Conservation (phyloP, 805 yeast species). For the Candida loeiensis region DNA sequence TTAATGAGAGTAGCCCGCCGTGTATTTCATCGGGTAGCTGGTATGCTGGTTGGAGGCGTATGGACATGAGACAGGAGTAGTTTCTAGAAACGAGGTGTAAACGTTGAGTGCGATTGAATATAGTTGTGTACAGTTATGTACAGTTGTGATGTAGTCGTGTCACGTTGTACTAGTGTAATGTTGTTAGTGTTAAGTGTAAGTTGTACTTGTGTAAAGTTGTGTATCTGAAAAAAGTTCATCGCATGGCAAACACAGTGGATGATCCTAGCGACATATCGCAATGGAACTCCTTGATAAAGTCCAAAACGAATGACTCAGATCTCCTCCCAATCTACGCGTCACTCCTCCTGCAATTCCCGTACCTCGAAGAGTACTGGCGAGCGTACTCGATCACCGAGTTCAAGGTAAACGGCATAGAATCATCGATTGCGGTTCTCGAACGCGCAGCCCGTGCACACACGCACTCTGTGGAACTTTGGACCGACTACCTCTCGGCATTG, state of each 20-base stretch:
- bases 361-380: constrained; percentile 61
- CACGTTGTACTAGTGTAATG: too few relatives aligned
- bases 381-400: constrained; percentile 52
- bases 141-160: too few relatives aligned
- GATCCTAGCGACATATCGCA: constrained; percentile 2
- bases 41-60: not conserved
- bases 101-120: too few relatives aligned
- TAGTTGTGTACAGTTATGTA: too few relatives aligned
- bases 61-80: not conserved
- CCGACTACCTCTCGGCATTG: constrained; percentile 57
- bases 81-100: too few relatives aligned
- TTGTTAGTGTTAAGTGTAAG: too few relatives aligned
- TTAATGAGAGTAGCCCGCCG: not conserved
- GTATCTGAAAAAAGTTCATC: not conserved
- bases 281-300: constrained; percentile 4
- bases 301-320: not conserved
- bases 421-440: constrained; percentile 45
- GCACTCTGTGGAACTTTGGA: constrained; percentile 63
- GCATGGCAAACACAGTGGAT: not conserved
- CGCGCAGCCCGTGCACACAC: constrained; percentile 50
- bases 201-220: too few relatives aligned
- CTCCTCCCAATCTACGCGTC: constrained; percentile 15
- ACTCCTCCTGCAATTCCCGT: constrained; percentile 54
- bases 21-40: not conserved
- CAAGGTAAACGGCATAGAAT: constrained; percentile 52